Evolutionary conservation across 352 stramenopile genomes (phyloP).

Genomic region (Phytophthora foliorum): DNA sequence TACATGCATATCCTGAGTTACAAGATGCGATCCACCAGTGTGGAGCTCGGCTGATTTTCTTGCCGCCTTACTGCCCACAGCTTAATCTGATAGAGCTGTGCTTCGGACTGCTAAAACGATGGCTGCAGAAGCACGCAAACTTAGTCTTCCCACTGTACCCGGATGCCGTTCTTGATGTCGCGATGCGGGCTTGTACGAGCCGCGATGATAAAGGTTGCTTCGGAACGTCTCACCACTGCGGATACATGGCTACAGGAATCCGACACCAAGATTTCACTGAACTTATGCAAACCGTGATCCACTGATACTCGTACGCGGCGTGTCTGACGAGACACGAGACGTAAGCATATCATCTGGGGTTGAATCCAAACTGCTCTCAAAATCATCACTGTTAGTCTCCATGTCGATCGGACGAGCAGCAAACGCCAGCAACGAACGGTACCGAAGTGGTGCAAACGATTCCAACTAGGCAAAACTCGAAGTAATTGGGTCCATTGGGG

Average conservation of each 20-base stretch:
- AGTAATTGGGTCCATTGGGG: too few relatives aligned
- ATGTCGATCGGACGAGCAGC: too few relatives aligned
- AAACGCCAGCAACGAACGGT: too few relatives aligned
- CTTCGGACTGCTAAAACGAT: conserved; percentile 79
- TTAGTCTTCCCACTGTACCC: conserved; percentile 11
- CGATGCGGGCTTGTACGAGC: conserved; percentile 13
- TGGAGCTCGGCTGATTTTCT: too few relatives aligned
- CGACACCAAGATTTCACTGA: conserved; percentile 9
- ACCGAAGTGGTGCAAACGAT: too few relatives aligned
- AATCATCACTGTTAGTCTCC: too few relatives aligned
- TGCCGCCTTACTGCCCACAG: conserved; percentile 15
- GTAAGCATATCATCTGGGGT: too few relatives aligned
- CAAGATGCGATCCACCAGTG: conserved; percentile 59
- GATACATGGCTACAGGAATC: conserved; percentile 10
- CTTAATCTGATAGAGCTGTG: conserved; percentile 23
- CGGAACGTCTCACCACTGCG: conserved; percentile 16
- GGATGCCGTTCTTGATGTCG: conserved; percentile 3
- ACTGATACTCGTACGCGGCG: too few relatives aligned
- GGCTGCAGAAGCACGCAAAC: conserved; percentile 29
- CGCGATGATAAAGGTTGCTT: conserved; percentile 8
- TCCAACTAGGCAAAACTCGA: too few relatives aligned
- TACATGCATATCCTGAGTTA: too few relatives aligned
- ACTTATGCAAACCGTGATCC: conserved; percentile 5
- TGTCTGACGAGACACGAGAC: too few relatives aligned
- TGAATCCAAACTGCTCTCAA: too few relatives aligned